Base-by-base conservation (phyloP, 345 rosid species). In the Limnanthes douglasii region DNA sequence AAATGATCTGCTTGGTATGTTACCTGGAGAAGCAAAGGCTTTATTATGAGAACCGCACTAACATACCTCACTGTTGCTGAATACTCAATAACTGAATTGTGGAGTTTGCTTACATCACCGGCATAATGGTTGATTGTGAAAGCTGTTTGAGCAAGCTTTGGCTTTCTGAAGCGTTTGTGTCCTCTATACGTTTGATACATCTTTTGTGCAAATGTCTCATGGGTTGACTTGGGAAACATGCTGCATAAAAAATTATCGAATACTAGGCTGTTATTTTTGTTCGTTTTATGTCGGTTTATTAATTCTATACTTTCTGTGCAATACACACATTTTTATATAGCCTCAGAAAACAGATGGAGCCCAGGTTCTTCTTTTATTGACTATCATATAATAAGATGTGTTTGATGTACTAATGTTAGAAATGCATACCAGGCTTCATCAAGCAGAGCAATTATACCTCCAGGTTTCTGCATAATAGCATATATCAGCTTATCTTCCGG, bases 211-310 rank as follows among this genome's bases (percentile, higher is more conserved):
- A 78, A 78, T 27, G 88, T 73, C 61, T 78, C 90, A 46, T 78
- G 83, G 28, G 90, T 78, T 18, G 90, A 78, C 60, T 68, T 78
- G 32, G 90, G 90, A 45, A 78, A 78, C 90, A 73, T 78, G 50
- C 90, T 78, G 72, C 75, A 66, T 14, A 6, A 11, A n/a, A n/a
- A n/a, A n/a, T n/a, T n/a, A n/a, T n/a, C n/a, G n/a, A n/a, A n/a
- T n/a, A n/a, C n/a, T n/a, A n/a, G n/a, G n/a, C n/a, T n/a, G n/a
- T n/a, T n/a, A n/a, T n/a, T n/a, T n/a, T n/a, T n/a, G n/a, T n/a
- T n/a, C n/a, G n/a, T n/a, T n/a, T n/a, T n/a, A n/a, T n/a, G n/a
- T n/a, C n/a, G n/a, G n/a, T n/a, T n/a, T n/a, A n/a, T n/a, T n/a
- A n/a, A n/a, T n/a, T n/a, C n/a, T n/a, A n/a, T n/a, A n/a, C n/a